A percentile compares a stretch with the other conserved stretches of the same genome.
phyloP scores from a whole-genome alignment of 805 yeast species.

The Kodamaea jinghongensis region DNA sequence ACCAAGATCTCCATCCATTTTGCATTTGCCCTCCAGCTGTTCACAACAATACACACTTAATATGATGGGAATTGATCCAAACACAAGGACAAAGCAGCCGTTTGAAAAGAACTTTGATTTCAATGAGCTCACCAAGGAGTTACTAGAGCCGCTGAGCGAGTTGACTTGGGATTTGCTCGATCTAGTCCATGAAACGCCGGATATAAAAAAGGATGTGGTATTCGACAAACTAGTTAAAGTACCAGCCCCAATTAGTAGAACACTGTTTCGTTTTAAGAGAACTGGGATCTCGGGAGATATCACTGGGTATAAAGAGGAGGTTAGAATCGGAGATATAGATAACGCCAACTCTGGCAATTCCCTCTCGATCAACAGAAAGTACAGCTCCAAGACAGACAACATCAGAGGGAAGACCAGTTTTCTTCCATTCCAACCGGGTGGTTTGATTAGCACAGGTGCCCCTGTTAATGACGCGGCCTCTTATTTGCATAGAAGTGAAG shows the following conservation, averaged over 20 bases:
- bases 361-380: slow-evolving; percentile 66
- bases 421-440: slow-evolving; percentile 94
- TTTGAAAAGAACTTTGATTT: slow-evolving; percentile 1
- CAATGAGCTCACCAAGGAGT: slow-evolving; percentile 16
- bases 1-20: no score
- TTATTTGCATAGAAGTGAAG: slow-evolving; percentile 60
- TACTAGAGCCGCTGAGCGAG: slow-evolving; percentile 59
- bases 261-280: slow-evolving; percentile 66
- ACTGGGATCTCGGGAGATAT: slow-evolving; percentile 73
- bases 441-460: slow-evolving; percentile 34
- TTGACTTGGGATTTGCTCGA: slow-evolving; percentile 73
- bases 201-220: slow-evolving; percentile 33
- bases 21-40: not conserved
- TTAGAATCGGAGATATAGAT: slow-evolving; percentile 42
- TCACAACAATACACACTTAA: not conserved
- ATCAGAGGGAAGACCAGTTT: slow-evolving; percentile 69
- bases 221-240: slow-evolving; percentile 48
- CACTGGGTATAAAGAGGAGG: slow-evolving; percentile 57
- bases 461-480: slow-evolving; percentile 29
- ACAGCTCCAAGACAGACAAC: slow-evolving; percentile 58
- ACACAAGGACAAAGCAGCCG: slow-evolving; percentile 1
- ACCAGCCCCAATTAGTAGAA: slow-evolving; percentile 64
- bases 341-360: slow-evolving; percentile 65
- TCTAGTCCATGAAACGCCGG: slow-evolving; percentile 58
- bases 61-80: slow-evolving; percentile 1